These are phyloP conservation scores for Hypoxylon lienhwacheense DNA, from an alignment of 495 filamentous ascomycete genomes.

Conservation along the genomic window DNA sequence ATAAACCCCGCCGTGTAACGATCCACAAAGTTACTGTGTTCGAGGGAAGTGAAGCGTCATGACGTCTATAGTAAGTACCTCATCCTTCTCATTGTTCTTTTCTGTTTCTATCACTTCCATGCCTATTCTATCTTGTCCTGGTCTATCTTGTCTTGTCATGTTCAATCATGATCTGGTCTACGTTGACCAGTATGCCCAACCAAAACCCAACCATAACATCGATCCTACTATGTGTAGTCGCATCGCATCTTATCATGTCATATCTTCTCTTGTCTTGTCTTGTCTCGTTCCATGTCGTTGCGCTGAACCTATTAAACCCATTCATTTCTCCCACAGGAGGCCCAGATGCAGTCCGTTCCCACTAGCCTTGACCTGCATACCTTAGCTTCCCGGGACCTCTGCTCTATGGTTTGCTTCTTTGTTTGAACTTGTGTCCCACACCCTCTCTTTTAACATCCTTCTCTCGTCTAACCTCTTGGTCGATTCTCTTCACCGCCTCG, in stretches of 20 bases:
- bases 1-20: slow-evolving; percentile 29
- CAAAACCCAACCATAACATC: slow-evolving; percentile 9
- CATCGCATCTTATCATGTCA: slow-evolving; percentile 9
- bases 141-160: slow-evolving; percentile 1
- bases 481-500: slow-evolving; percentile 33
- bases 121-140: slow-evolving; percentile 4
- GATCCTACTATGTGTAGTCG: slow-evolving; percentile 1
- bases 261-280: not conserved
- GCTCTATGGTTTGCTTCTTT: slow-evolving; percentile 17
- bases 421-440: slow-evolving; percentile 26
- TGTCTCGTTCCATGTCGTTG: slow-evolving; percentile 12
- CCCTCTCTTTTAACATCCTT: slow-evolving; percentile 15
- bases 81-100: slow-evolving; percentile 6
- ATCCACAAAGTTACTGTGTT: slow-evolving; percentile 24
- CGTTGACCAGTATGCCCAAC: not conserved
- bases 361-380: slow-evolving; percentile 30
- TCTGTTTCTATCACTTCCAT: not conserved
- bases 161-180: too few species aligned
- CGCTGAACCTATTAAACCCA: slow-evolving; percentile 8
- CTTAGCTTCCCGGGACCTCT: slow-evolving; percentile 15
- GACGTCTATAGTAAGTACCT: slow-evolving; percentile 52
- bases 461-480: slow-evolving; percentile 4
- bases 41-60: slow-evolving; percentile 40
- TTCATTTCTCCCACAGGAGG: not conserved
- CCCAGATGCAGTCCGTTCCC: slow-evolving; percentile 13